phyloP scores from a whole-genome alignment of 2,329 filamentous ascomycete genomes.

The Alternaria gaisen region DNA sequence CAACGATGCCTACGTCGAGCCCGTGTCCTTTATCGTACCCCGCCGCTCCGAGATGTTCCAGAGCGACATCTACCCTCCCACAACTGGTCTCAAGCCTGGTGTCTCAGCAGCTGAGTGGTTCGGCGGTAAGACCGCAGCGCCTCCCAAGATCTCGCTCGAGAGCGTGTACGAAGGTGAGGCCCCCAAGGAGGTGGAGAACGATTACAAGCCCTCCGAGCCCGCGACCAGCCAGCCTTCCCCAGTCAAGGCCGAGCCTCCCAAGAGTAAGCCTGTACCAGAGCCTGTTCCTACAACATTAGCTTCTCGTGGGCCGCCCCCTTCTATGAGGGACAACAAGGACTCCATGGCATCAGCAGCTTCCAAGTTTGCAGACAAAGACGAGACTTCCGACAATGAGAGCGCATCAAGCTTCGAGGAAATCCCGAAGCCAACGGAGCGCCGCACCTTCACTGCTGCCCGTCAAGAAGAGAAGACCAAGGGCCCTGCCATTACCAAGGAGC shows the following conservation, averaged over 20 bases:
- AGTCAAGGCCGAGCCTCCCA: slow-evolving; percentile 62
- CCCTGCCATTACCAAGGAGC: slow-evolving; percentile 43
- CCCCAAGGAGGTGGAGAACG: slow-evolving; percentile 76
- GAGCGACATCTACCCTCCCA: slow-evolving; percentile 94
- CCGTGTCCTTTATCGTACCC: slow-evolving; percentile 96
- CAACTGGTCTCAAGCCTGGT: slow-evolving; percentile 79
- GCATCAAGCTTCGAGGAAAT: slow-evolving; percentile 89
- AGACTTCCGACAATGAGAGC: slow-evolving; percentile 69
- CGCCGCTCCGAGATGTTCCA: slow-evolving; percentile 94
- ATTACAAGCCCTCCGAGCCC: slow-evolving; percentile 67
- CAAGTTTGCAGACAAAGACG: slow-evolving; percentile 82
- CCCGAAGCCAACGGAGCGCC: slow-evolving; percentile 74
- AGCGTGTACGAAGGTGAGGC: slow-evolving; percentile 87
- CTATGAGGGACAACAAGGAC: slow-evolving; percentile 83
- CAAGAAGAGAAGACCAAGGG: slow-evolving; percentile 53
- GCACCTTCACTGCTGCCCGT: slow-evolving; percentile 45
- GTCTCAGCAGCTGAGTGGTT: slow-evolving; percentile 86
- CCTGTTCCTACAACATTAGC: slow-evolving; percentile 60
- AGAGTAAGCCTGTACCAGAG: slow-evolving; percentile 50
- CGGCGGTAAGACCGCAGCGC: slow-evolving; percentile 80
- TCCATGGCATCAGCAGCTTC: slow-evolving; percentile 86
- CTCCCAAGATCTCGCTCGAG: slow-evolving; percentile 92
- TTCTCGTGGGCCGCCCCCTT: slow-evolving; percentile 67
- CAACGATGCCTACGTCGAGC: slow-evolving; percentile 92
- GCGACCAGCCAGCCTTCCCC: slow-evolving; percentile 50